These are phyloP conservation scores for Rubia balearica DNA, from an alignment of 305 asterid species.

Conservation along the genomic window DNA sequence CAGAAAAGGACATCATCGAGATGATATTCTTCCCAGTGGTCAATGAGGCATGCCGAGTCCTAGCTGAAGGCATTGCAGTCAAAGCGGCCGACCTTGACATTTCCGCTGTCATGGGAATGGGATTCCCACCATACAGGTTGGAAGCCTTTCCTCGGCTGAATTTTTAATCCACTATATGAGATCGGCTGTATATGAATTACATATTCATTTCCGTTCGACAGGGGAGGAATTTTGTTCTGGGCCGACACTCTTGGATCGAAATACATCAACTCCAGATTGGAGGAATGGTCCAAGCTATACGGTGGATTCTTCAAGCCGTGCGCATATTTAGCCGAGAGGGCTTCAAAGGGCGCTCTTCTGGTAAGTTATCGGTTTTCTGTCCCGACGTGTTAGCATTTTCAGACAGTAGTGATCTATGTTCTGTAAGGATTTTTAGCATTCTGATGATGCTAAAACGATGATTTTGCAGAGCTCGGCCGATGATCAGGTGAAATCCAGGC, in stretches of 20 bases:
- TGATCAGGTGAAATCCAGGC: constrained; percentile 22
- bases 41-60: constrained; percentile 96
- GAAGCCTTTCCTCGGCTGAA: background rate
- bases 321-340: constrained; percentile 78
- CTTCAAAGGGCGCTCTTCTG: constrained; percentile 73
- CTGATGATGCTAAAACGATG: background rate
- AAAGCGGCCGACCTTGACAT: constrained; percentile 94
- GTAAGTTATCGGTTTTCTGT: constrained; percentile 35
- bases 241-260: constrained; percentile 86
- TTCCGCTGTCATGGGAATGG: constrained; percentile 98
- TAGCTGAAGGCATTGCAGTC: constrained; percentile 83
- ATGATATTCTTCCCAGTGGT: constrained; percentile 98
- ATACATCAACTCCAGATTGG: constrained; percentile 67
- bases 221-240: constrained; percentile 96
- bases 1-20: constrained; percentile 86
- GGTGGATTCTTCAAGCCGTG: constrained; percentile 93
- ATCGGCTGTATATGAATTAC: background rate
- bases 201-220: constrained; percentile 19
- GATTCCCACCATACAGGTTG: constrained; percentile 92
- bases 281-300: constrained; percentile 64
- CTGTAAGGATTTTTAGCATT: background rate
- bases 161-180: background rate
- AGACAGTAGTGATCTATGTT: background rate
- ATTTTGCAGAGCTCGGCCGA: constrained; percentile 24
- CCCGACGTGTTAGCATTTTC: too few relatives aligned